phyloP scores from a whole-genome alignment of 2,329 filamentous ascomycete species.

The Trichoderma sp. region DNA sequence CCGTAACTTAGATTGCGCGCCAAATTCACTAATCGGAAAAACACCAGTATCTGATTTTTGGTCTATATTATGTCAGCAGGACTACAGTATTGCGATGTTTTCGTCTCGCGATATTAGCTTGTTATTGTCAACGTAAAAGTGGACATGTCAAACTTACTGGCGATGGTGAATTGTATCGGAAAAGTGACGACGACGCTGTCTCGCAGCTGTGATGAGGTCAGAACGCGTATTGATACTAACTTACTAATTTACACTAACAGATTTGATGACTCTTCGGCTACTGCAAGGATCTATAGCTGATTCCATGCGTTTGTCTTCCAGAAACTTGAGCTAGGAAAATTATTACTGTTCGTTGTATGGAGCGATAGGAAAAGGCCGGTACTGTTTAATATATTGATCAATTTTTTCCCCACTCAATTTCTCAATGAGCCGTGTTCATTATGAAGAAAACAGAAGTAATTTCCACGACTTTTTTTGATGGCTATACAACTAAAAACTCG shows the following conservation, averaged over 20 bases:
- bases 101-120: background rate
- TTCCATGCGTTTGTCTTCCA: background rate
- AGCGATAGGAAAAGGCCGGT: too few relatives aligned
- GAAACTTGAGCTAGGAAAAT: background rate
- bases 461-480: too few relatives aligned
- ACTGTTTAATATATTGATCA: too few relatives aligned
- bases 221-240: background rate
- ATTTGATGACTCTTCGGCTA: too few relatives aligned
- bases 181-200: background rate
- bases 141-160: background rate
- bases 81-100: background rate
- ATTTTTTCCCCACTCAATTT: too few relatives aligned
- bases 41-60: background rate
- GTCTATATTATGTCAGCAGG: background rate
- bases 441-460: too few relatives aligned
- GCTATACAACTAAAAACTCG: too few relatives aligned
- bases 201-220: background rate
- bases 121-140: background rate
- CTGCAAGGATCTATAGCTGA: background rate
- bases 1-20: background rate
- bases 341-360: background rate
- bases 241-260: too few relatives aligned
- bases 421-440: too few relatives aligned
- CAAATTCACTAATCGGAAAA: background rate
- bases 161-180: background rate